Evolutionary conservation across 2,329 filamentous ascomycete genomes (phyloP).

Genomic region (Calonectria leucothoes): DNA sequence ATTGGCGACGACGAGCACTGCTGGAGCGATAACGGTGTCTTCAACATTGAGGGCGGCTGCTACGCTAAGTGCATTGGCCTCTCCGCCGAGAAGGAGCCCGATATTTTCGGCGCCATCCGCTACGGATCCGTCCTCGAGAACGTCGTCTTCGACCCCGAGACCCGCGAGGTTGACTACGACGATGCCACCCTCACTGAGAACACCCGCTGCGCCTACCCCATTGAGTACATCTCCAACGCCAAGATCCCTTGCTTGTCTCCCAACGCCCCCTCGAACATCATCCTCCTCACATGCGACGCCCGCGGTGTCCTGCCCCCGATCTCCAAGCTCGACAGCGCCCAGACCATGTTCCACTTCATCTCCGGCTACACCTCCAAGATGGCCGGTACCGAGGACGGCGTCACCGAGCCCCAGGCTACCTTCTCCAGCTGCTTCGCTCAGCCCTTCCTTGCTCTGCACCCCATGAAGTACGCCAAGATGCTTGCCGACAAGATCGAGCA

Average conservation of each 20-base stretch:
- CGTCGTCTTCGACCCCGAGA: constrained; percentile 92
- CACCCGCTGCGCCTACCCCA: constrained; percentile 97
- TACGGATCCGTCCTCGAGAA: constrained; percentile 99
- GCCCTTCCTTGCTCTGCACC: constrained; percentile 98
- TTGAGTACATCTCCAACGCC: constrained; percentile 98
- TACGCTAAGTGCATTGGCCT: constrained; percentile 99
- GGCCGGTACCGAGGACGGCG: constrained; percentile 97
- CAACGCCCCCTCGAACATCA: constrained; percentile 95
- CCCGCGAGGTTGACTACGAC: constrained; percentile 94
- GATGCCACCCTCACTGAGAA: constrained; percentile 96
- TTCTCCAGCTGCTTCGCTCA: constrained; percentile 99
- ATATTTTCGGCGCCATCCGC: constrained; percentile 95
- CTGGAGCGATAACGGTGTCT: constrained; percentile 96
- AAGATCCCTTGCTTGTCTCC: constrained; percentile 95
- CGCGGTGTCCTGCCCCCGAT: constrained; percentile 97
- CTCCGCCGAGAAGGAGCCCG: constrained; percentile 98
- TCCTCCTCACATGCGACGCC: constrained; percentile 97
- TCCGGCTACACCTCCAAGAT: constrained; percentile 99
- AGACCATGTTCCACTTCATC: constrained; percentile 99
- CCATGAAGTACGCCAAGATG: constrained; percentile 99
- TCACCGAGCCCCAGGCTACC: constrained; percentile 96
- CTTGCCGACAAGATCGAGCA: constrained; percentile 96
- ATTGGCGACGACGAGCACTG: constrained; percentile 99
- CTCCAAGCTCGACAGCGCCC: constrained; percentile 92
- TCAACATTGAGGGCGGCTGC: constrained; percentile 99